phyloP scores from a whole-genome alignment of 805 yeast species.

The Lipomyces anomalus region DNA sequence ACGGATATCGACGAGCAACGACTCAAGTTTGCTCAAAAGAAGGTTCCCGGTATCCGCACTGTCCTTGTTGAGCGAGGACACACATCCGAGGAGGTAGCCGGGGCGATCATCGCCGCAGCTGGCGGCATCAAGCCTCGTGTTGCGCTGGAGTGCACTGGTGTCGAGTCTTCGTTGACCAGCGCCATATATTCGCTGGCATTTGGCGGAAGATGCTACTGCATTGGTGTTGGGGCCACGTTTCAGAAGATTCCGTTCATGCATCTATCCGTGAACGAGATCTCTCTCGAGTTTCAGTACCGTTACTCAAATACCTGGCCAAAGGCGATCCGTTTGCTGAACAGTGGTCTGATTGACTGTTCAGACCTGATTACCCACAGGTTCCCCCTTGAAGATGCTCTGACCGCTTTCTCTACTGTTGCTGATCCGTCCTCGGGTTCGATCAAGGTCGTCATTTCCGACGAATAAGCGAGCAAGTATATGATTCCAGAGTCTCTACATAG shows the following conservation, averaged over 20 bases:
- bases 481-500: too few relatives aligned
- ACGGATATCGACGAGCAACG: conserved; percentile 45
- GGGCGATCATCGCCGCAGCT: conserved; percentile 32
- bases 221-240: conserved; percentile 48
- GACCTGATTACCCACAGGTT: conserved; percentile 47
- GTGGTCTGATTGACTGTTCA: conserved; percentile 38
- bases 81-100: conserved; percentile 34
- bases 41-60: conserved; percentile 45
- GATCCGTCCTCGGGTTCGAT: conserved; percentile 44
- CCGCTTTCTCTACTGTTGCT: conserved; percentile 41
- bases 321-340: conserved; percentile 45
- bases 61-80: conserved; percentile 42
- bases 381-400: conserved; percentile 42
- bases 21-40: conserved; percentile 42
- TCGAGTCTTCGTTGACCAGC: conserved; percentile 44
- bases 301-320: conserved; percentile 55
- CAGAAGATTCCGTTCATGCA: conserved; percentile 53
- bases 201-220: conserved; percentile 43
- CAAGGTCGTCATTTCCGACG: conserved; percentile 45
- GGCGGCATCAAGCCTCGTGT: conserved; percentile 42
- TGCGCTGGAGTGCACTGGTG: conserved; percentile 52
- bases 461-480: too few relatives aligned
- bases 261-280: conserved; percentile 47
- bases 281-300: conserved; percentile 47
- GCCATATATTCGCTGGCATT: conserved; percentile 44